A percentile compares a stretch with the other conserved stretches of the same genome.
phyloP scores from a whole-genome alignment of 345 rosid species.

The Angophora floribunda region DNA sequence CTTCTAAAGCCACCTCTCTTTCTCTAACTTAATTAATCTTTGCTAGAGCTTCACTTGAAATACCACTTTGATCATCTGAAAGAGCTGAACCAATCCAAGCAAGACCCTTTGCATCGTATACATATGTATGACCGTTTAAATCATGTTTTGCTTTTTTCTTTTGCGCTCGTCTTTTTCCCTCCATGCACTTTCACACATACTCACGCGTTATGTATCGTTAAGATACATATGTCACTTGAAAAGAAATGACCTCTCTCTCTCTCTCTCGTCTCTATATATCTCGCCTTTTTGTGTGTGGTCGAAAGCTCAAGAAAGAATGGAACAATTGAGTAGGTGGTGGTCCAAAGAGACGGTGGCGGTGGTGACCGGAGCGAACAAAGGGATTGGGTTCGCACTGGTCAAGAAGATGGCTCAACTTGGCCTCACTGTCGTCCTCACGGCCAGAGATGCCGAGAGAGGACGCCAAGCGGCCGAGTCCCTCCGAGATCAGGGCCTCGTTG shows the following conservation, averaged over 20 bases:
- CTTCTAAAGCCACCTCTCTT: background rate
- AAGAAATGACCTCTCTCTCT: background rate
- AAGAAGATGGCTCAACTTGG: slow-evolving; percentile 55
- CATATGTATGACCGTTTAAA: background rate
- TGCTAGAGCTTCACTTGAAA: background rate
- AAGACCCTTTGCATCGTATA: background rate
- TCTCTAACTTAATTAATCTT: background rate
- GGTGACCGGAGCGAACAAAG: slow-evolving; percentile 87
- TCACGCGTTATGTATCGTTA: background rate
- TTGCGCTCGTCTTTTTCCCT: background rate
- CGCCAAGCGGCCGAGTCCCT: slow-evolving; percentile 37
- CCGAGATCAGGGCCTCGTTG: slow-evolving; percentile 22
- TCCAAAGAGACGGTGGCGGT: slow-evolving; percentile 49
- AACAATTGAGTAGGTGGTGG: slow-evolving; percentile 58
- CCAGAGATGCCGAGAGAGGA: slow-evolving; percentile 59
- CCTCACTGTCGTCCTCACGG: slow-evolving; percentile 60
- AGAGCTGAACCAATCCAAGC: background rate
- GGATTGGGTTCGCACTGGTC: slow-evolving; percentile 73
- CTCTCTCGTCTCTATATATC: background rate
- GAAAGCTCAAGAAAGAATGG: background rate
- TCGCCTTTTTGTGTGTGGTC: background rate
- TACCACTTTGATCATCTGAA: background rate
- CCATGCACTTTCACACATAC: background rate
- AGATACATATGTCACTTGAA: background rate
- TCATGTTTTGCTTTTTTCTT: background rate